Base-by-base conservation (phyloP, 495 filamentous ascomycete genomes). In the Neurospora sp. region DNA sequence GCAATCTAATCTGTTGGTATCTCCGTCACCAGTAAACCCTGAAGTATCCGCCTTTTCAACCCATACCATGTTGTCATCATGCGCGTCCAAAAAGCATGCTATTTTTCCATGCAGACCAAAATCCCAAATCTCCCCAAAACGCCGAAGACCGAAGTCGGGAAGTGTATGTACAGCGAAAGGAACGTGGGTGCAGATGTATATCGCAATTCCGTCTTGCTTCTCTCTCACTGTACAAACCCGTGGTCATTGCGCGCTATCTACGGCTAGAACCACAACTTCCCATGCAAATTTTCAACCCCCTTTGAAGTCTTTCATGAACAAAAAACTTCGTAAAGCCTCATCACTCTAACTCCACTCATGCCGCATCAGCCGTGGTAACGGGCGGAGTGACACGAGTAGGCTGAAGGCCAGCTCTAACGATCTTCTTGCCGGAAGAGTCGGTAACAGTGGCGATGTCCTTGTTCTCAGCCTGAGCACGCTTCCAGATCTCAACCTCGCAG, bases 401-500 rank as follows among this genome's bases (percentile, higher is more conserved):
- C 83, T 99, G 96, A 76, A 90, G 87, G 59, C 96, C 96, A 69
- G 96, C 96, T 37, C 96, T 92, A 78, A 97, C 88, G 77, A 99
- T 93, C 70, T 90, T 89, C 78, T 93, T 88, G 44, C 95, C 96
- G 45, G 88, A 84, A 8, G 88, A 90, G 79, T 98, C 96, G 77
- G 91, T 93, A 74, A 95, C 86, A 71, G 91, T 89, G 70, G 90
- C 87, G 68, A 89, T 86, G 77, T 94, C 93, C 86, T 94, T 94
- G 85, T 92, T 93, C 85, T 98, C 95, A 82, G 90, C 87, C 80
- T 95, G 91, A 53, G 94, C 90, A 35, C 93, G 93, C 89, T 98
- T 98, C 96, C 96, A 98, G 87, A 99, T 97, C 87, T 99, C 96
- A 71, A 99, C 96, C 81, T 98, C 96, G 79, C 93, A 94, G 61